These are phyloP conservation scores for Asterophora lycoperdoides DNA, from an alignment of 768 basidiomycete genomes.

Conservation along the genomic window DNA sequence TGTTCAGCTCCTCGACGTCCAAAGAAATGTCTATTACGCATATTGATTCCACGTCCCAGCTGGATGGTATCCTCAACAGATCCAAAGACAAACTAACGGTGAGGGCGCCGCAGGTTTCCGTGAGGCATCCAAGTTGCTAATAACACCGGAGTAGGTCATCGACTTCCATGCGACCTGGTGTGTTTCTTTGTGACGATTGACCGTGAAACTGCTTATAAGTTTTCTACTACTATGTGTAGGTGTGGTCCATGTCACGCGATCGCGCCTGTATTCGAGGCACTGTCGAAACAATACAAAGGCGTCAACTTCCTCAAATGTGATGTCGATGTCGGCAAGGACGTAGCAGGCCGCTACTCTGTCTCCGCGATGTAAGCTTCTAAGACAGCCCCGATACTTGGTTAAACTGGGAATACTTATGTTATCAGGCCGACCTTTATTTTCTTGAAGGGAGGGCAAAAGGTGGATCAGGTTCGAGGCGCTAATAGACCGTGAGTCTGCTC, in stretches of 20 bases:
- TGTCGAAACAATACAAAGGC: conserved; percentile 61
- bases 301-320: conserved; percentile 86
- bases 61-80: conserved; percentile 54
- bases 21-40: conserved; percentile 55
- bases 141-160: conserved; percentile 50
- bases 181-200: conserved; percentile 10
- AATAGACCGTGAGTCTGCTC: conserved; percentile 48
- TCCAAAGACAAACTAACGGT: conserved; percentile 66
- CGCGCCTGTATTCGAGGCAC: conserved; percentile 67
- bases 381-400: neutral
- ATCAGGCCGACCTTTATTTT: conserved; percentile 83
- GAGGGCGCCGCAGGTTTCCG: conserved; percentile 8
- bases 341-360: conserved; percentile 58
- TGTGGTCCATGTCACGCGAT: conserved; percentile 85
- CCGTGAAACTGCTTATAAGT: neutral
- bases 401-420: neutral
- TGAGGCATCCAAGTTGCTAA: conserved; percentile 2
- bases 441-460: conserved; percentile 58
- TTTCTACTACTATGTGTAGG: conserved; percentile 39
- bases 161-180: conserved; percentile 87
- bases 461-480: conserved; percentile 73
- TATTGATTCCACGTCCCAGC: conserved; percentile 57
- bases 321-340: conserved; percentile 66
- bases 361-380: conserved; percentile 60
- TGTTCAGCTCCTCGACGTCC: neutral